Conservation (phyloP, 352 stramenopile species). For the Phytophthora ohioensis region DNA sequence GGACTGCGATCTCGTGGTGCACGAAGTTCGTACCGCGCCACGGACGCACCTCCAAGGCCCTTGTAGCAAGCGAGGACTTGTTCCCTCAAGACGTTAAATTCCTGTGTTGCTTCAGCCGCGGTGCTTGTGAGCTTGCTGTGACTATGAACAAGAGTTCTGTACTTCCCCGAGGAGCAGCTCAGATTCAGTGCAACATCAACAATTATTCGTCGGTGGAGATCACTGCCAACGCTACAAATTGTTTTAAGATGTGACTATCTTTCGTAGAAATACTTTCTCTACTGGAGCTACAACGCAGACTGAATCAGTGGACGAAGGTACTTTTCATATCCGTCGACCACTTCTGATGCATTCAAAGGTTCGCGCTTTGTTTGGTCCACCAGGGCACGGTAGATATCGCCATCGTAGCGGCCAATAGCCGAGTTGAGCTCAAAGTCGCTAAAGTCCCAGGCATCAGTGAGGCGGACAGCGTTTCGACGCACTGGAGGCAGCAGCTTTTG, state of each 20-base stretch:
- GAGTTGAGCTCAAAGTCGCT: slow-evolving; percentile 74
- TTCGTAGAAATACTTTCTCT: neutral
- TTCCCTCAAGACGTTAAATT: slow-evolving; percentile 59
- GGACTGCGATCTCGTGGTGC: slow-evolving; percentile 64
- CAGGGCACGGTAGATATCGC: slow-evolving; percentile 64
- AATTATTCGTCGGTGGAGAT: slow-evolving; percentile 70
- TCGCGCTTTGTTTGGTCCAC: slow-evolving; percentile 48
- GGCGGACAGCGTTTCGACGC: slow-evolving; percentile 50
- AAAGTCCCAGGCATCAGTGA: slow-evolving; percentile 56
- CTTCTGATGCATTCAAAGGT: slow-evolving; percentile 53
- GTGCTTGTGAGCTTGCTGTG: slow-evolving; percentile 56
- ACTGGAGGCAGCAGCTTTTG: slow-evolving; percentile 44
- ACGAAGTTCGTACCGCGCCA: slow-evolving; percentile 25
- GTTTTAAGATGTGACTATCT: slow-evolving; percentile 49
- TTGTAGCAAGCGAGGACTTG: slow-evolving; percentile 64
- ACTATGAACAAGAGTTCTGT: slow-evolving; percentile 79
- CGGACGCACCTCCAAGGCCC: slow-evolving; percentile 46
- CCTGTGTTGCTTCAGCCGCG: slow-evolving; percentile 73
- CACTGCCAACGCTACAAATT: slow-evolving; percentile 54
- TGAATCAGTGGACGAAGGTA: slow-evolving; percentile 48
- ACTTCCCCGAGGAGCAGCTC: slow-evolving; percentile 59
- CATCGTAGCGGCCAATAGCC: slow-evolving; percentile 59
- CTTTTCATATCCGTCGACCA: slow-evolving; percentile 50
- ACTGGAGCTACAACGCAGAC: slow-evolving; percentile 28
- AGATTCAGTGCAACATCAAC: slow-evolving; percentile 70